Evolutionary conservation across 2,329 filamentous ascomycete species (phyloP).

Genomic region (Trichoderma arundinaceum): DNA sequence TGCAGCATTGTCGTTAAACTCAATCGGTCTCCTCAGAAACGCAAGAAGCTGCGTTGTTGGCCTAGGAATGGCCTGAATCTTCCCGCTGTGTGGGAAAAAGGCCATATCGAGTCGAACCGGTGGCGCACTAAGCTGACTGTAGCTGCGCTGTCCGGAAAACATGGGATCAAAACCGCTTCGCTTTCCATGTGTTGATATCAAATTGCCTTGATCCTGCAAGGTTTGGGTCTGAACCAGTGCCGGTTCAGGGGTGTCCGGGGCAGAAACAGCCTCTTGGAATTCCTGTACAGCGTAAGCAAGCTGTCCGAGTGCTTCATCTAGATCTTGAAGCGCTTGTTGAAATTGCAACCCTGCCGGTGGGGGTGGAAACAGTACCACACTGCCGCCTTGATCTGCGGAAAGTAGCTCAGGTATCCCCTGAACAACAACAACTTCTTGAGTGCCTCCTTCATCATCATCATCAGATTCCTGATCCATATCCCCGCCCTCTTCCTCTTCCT

Average conservation of each 20-base stretch:
- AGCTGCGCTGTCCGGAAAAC: background rate
- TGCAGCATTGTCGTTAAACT: conserved; percentile 31
- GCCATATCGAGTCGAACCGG: conserved; percentile 42
- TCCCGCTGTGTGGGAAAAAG: conserved; percentile 46
- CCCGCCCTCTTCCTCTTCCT: conserved; percentile 33
- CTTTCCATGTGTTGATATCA: background rate
- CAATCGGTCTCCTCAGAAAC: conserved; percentile 36
- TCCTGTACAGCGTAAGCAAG: conserved; percentile 29
- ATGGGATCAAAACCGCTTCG: background rate
- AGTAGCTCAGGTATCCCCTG: conserved; percentile 1
- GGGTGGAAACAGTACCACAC: conserved; percentile 15
- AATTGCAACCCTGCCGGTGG: conserved; percentile 1
- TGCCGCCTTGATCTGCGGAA: conserved; percentile 5
- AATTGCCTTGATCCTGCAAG: conserved; percentile 10
- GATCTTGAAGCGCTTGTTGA: conserved; percentile 26
- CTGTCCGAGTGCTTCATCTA: conserved; percentile 31
- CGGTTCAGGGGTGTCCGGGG: conserved; percentile 10
- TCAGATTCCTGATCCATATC: conserved; percentile 32
- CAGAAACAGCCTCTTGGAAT: conserved; percentile 23
- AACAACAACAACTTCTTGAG: conserved; percentile 20
- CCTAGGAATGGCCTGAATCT: conserved; percentile 34
- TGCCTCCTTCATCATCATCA: conserved; percentile 28
- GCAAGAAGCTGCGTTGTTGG: conserved; percentile 30
- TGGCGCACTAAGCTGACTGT: conserved; percentile 5
- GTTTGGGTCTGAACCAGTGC: background rate